A percentile compares a stretch with the other conserved stretches of the same genome.
Conservation (phyloP, 2,329 filamentous ascomycete species). For the Pseudopithomyces maydicus region DNA sequence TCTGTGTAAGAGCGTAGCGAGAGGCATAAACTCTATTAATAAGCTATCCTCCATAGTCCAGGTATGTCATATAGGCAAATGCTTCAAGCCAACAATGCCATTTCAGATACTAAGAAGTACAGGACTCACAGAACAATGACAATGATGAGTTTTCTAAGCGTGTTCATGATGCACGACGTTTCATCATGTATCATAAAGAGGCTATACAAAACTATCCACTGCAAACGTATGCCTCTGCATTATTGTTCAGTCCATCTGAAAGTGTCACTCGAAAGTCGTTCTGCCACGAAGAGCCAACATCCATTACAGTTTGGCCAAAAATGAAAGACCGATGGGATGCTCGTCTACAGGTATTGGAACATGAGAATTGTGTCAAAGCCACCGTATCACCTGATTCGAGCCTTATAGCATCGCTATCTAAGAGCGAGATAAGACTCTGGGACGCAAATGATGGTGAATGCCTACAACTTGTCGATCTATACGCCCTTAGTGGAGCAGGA, state of each 20-base stretch:
- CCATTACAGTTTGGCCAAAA: no score
- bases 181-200: background rate
- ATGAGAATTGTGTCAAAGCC: no score
- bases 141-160: background rate
- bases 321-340: no score
- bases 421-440: no score
- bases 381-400: no score
- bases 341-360: no score
- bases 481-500: no score
- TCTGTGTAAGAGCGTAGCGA: background rate
- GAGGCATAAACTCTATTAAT: background rate
- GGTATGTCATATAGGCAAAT: background rate
- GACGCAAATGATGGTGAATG: no score
- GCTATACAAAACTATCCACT: background rate
- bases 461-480: no score
- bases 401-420: no score
- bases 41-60: background rate
- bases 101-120: background rate
- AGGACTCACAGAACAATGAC: background rate
- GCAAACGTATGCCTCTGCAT: slow-evolving; percentile 4
- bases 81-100: background rate
- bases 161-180: background rate
- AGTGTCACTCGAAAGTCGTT: no score
- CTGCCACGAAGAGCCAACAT: no score
- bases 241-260: slow-evolving; percentile 21